A percentile compares a stretch with the other conserved stretches of the same genome.
Conservation (phyloP, 306 rosid species). For the Inga laurina region DNA sequence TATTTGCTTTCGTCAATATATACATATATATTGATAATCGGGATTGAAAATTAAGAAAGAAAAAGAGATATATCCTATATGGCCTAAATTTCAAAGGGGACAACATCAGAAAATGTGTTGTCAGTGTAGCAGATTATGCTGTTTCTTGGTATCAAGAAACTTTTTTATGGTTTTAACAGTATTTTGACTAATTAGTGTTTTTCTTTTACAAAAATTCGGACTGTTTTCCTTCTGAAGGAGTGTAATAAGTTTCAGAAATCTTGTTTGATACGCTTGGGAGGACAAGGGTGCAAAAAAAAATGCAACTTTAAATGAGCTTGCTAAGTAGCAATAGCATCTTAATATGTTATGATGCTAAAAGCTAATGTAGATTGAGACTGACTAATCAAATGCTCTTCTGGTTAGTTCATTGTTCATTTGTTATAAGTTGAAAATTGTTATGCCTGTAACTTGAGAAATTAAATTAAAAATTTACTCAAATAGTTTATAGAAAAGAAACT, state of each 20-base stretch:
- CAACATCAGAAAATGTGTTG: background rate
- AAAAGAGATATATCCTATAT: background rate
- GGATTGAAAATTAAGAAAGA: background rate
- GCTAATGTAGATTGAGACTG: conserved; percentile 17
- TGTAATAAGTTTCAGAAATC: background rate
- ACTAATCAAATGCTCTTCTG: background rate
- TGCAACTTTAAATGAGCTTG: background rate
- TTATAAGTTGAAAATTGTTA: background rate
- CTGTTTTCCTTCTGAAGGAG: background rate
- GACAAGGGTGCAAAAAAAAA: background rate
- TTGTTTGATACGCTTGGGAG: background rate
- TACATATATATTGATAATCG: background rate
- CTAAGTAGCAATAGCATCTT: background rate
- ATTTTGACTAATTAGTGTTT: background rate
- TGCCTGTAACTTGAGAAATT: background rate
- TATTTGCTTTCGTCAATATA: too few species aligned
- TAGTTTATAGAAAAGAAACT: background rate
- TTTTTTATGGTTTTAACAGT: background rate
- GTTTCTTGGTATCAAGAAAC: background rate
- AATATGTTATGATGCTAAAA: background rate
- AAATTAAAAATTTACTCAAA: background rate
- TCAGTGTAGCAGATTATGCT: background rate
- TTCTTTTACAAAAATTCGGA: background rate
- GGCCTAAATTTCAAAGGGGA: background rate
- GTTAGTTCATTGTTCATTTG: background rate